Base-by-base conservation (phyloP, 192 early-diverging fungal genomes). In the Coemansia sp. region DNA sequence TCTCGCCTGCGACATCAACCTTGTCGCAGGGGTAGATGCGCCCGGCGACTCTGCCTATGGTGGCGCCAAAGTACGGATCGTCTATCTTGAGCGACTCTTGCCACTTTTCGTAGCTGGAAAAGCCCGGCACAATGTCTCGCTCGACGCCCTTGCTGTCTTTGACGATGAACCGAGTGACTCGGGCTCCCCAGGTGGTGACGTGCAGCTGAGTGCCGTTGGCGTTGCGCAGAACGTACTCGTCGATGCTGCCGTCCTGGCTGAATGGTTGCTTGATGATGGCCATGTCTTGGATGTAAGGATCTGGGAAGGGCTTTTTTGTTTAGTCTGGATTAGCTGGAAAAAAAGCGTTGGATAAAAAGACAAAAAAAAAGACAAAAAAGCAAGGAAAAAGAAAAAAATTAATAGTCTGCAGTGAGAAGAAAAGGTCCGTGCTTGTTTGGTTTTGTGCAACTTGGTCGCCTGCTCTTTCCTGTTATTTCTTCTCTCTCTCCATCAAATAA, bases 61-160 rank as follows among this genome's bases (percentile, higher is more conserved):
- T 77, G n/a, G 86, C 87, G 14, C 91, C 92, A 80, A 92, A 93
- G 55, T 87, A 95, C 16, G 88, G 86, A 30, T 88, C 85, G 46
- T 85, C 67, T 16, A 65, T 72, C 5, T 67, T 52, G 11, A 80
- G 67, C 32, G 67, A 73, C 23, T 78, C 76, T 34, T 78, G 65
- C 62, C 83, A 83, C 53, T 82, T 74, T 25, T 85, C 80, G 55
- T 82, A 71, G 54, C 71, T 83, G 39, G 84, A 82, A 61, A 90
- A 95, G 0, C 95, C 95, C 4, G 90, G 81, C 16, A 89, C 83
- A 54, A 93, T 75, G 61, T 94, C 92, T 27, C 83, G 80, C 23
- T 59, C 24, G 23, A 64, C 62, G 32, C 83, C 82, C 11, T 64
- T 57, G 27, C 77, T 75, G 62, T 91, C 87, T 20, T 61, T 76